Base-by-base conservation (phyloP, 169 alveolate species). In the Plasmodium gonderi region DNA sequence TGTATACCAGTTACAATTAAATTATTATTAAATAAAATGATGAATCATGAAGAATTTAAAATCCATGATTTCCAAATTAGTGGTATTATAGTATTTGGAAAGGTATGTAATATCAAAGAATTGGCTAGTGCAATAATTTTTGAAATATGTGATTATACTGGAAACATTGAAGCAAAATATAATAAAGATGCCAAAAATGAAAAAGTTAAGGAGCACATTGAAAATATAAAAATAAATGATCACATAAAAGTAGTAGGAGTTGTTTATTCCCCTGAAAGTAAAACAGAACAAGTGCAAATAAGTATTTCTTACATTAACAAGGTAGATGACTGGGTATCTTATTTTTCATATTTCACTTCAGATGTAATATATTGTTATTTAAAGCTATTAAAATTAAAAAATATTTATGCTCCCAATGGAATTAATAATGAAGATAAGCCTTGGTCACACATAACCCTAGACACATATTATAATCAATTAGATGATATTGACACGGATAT, bases 101-200 rank as follows among this genome's bases (percentile, higher is more conserved):
- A 75, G 8, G 87, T 87, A 9, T 38, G 78, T 45, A 87, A 60
- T 5, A 54, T 87, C 31, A 87, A 87, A 44, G 93, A 75, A 78
- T 54, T 87, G 38, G 93, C 93, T 23, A 87, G 93, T 38, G 93
- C 93, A 14, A 87, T 75, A 4, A 75, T 87, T 36, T 87, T 87
- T 75, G 93, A 87, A 20, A 75, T 87, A 20, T 87, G 93, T 87
- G 93, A 87, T 75, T 87, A 87, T 42, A 87, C 93, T 20, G 93
- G 93, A 51, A 87, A 75, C 47, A 87, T 87, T 75, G 93, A 87
- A 75, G 93, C 93, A n/a, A 87, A 87, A 87, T 87, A 87, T 87
- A 87, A 87, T 87, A 87, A 87, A 78, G 93, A 87, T 44, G 93
- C 93, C 31, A 87, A 87, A 20, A 87, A 87, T 87, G 93, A 87